These are phyloP conservation scores for Fusarium xyrophilum DNA, from an alignment of 2,329 filamentous ascomycete species.

Conservation along the genomic window DNA sequence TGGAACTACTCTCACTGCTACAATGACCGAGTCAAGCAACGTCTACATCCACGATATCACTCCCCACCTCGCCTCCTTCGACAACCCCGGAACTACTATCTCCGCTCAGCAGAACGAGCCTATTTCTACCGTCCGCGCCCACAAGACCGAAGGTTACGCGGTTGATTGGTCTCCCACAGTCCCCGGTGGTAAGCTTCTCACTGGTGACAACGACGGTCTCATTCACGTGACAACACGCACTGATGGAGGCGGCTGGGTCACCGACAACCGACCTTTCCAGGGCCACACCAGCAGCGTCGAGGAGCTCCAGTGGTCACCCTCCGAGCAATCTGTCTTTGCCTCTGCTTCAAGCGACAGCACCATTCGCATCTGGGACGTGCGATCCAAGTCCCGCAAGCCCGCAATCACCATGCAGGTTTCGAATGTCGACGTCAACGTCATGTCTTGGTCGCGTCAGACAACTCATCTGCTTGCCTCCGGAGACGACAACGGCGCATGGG, in stretches of 20 bases:
- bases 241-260: constrained; percentile 87
- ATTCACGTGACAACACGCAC: constrained; percentile 89
- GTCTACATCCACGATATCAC: constrained; percentile 95
- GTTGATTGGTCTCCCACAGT: constrained; percentile 90
- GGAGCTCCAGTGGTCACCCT: constrained; percentile 96
- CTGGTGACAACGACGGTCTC: constrained; percentile 87
- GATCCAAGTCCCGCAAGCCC: constrained; percentile 87
- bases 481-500: constrained; percentile 92
- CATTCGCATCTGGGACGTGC: constrained; percentile 93
- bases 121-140: constrained; percentile 83
- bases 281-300: constrained; percentile 88
- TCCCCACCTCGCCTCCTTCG: constrained; percentile 86
- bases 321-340: constrained; percentile 90
- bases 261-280: constrained; percentile 81
- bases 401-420: constrained; percentile 87
- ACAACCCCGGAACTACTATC: constrained; percentile 82
- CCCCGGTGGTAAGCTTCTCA: constrained; percentile 83
- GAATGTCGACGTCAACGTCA: constrained; percentile 89
- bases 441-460: constrained; percentile 92
- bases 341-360: constrained; percentile 94
- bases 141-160: constrained; percentile 93
- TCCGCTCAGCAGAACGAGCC: constrained; percentile 87
- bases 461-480: constrained; percentile 90
- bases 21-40: constrained; percentile 89
- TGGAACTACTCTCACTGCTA: constrained; percentile 84